Percentiles rank a stretch among this genome's conserved stretches.
These are phyloP conservation scores for barley (Hordeum vulgare) DNA, from an alignment of 176 grass and related monocot genomes.

Conservation along the genomic window DNA sequence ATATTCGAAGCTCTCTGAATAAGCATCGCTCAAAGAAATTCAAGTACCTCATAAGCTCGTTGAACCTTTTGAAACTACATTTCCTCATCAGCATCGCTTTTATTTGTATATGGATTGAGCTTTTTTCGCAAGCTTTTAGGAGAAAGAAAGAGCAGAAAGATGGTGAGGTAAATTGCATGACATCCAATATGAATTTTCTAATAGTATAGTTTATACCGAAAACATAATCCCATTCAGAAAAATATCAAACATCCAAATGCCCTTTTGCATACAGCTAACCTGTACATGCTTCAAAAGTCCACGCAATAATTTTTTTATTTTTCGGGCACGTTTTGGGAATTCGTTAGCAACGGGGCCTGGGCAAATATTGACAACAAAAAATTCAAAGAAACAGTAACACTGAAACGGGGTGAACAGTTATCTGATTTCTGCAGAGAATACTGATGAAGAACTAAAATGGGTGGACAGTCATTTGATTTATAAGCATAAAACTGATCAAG, in stretches of 20 bases:
- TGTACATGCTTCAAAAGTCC: not conserved
- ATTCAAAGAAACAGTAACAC: no score
- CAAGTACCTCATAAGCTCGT: conserved; percentile 75
- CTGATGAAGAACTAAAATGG: no score
- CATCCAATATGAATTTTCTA: not conserved
- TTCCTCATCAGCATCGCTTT: conserved; percentile 74
- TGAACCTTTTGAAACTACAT: conserved; percentile 97
- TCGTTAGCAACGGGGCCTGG: no score
- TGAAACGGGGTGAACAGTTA: no score
- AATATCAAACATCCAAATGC: not conserved
- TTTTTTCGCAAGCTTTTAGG: conserved; percentile 82
- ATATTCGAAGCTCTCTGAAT: no score
- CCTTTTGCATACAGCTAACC: not conserved
- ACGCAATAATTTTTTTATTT: not conserved
- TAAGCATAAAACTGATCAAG: no score
- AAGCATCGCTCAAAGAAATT: not conserved
- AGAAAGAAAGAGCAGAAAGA: not conserved
- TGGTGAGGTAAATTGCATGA: not conserved
- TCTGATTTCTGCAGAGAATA: no score
- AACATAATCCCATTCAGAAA: not conserved
- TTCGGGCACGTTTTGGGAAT: no score
- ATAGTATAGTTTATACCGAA: not conserved
- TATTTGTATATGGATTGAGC: conserved; percentile 94
- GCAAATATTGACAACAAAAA: no score
- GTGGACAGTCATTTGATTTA: no score